Percentiles rank a stretch among this genome's conserved stretches.
Conservation (phyloP, 768 basidiomycete genomes). For the Trametes cingulata region DNA sequence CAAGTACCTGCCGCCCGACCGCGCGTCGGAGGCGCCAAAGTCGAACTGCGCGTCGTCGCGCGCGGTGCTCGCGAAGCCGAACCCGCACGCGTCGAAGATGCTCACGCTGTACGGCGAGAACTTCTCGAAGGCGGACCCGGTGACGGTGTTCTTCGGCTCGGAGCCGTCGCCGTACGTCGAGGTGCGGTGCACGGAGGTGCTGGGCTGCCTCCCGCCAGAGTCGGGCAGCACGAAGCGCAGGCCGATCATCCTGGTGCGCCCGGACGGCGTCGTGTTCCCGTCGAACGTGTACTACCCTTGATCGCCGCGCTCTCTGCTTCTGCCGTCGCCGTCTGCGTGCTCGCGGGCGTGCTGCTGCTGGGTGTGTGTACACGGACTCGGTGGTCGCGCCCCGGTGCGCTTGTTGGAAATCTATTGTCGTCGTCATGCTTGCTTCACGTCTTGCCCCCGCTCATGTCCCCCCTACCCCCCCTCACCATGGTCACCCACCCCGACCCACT, state of each 20-base stretch:
- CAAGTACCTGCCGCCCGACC: conserved; percentile 89
- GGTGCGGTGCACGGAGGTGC: conserved; percentile 83
- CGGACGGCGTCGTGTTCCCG: conserved; percentile 87
- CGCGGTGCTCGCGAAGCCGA: conserved; percentile 72
- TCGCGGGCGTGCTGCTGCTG: background rate
- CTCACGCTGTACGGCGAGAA: conserved; percentile 88
- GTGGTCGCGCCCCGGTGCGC: background rate
- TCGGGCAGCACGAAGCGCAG: conserved; percentile 64
- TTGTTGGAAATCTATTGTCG: background rate
- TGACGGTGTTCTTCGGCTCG: conserved; percentile 83
- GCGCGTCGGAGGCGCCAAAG: conserved; percentile 82
- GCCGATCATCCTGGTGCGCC: conserved; percentile 78
- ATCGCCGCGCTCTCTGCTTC: conserved; percentile 30
- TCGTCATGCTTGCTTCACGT: background rate
- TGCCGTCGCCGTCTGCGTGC: background rate
- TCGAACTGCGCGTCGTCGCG: conserved; percentile 65
- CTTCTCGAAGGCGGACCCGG: conserved; percentile 80
- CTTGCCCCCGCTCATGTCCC: background rate
- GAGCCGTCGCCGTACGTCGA: conserved; percentile 87
- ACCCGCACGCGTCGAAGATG: conserved; percentile 76
- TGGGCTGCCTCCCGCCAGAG: conserved; percentile 81
- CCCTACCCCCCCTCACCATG: background rate
- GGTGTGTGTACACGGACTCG: background rate
- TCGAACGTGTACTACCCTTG: conserved; percentile 81
- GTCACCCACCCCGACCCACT: background rate